These are phyloP conservation scores for Zymoseptoria brevis DNA, from an alignment of 2,329 filamentous ascomycete genomes.

Conservation along the genomic window DNA sequence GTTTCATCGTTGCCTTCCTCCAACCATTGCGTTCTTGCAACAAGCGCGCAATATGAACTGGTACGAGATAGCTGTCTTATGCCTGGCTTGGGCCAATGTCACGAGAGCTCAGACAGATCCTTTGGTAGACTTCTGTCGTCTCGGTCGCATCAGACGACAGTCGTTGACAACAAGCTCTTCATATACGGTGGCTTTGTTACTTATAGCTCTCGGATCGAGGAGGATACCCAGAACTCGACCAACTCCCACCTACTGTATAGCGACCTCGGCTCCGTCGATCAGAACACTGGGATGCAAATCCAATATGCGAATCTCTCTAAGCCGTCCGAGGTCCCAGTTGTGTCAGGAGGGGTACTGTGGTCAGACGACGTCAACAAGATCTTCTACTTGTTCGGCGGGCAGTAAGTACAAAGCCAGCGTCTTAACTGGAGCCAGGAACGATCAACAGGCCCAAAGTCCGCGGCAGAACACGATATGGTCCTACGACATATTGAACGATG, in stretches of 20 bases:
- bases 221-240: slow-evolving; percentile 46
- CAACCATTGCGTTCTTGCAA: too few species aligned
- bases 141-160: slow-evolving; percentile 52
- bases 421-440: slow-evolving; percentile 18
- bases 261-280: slow-evolving; percentile 39
- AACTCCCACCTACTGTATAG: slow-evolving; percentile 52
- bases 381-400: slow-evolving; percentile 56
- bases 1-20: too few species aligned
- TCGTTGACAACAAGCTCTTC: slow-evolving; percentile 53
- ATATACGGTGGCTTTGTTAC: slow-evolving; percentile 55
- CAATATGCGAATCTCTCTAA: slow-evolving; percentile 54
- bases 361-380: slow-evolving; percentile 54
- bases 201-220: slow-evolving; percentile 42
- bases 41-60: too few species aligned
- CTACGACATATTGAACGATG: slow-evolving; percentile 50
- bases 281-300: slow-evolving; percentile 39
- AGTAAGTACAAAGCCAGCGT: slow-evolving; percentile 30
- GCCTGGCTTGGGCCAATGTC: too few species aligned
- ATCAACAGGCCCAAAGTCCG: slow-evolving; percentile 28
- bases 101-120: slow-evolving; percentile 32
- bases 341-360: slow-evolving; percentile 48
- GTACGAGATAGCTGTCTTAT: too few species aligned
- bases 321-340: slow-evolving; percentile 48
- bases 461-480: slow-evolving; percentile 43
- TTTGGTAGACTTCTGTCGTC: slow-evolving; percentile 43